Conservation (phyloP, 331 rosid species). For the Quercus lobata region DNA sequence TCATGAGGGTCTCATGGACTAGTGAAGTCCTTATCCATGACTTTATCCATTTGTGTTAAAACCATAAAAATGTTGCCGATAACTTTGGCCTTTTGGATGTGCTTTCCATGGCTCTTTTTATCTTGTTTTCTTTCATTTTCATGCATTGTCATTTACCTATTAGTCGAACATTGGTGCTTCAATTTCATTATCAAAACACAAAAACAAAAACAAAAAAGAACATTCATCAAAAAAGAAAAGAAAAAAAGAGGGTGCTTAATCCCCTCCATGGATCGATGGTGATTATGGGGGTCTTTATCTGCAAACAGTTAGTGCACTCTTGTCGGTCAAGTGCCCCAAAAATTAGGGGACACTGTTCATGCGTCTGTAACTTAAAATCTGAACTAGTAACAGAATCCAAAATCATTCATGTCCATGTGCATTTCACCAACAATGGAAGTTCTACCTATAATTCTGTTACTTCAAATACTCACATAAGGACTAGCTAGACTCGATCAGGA, state of each 20-base stretch:
- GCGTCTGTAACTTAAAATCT: constrained; percentile 26
- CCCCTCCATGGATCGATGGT: constrained; percentile 10
- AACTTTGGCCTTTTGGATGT: constrained; percentile 16
- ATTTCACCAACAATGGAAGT: background rate
- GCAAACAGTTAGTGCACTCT: constrained; percentile 22
- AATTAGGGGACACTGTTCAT: constrained; percentile 39
- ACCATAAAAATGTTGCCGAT: constrained; percentile 16
- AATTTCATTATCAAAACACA: too few relatives aligned
- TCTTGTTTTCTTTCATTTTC: background rate
- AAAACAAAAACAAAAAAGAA: too few relatives aligned
- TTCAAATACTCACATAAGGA: constrained; percentile 5
- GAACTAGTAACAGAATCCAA: constrained; percentile 33
- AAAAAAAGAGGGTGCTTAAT: constrained; percentile 2
- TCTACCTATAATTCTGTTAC: constrained; percentile 9
- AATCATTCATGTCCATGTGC: constrained; percentile 1
- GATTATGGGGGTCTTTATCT: constrained; percentile 24
- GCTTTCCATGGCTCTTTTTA: background rate
- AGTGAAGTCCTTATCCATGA: constrained; percentile 11
- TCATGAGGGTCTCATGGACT: background rate
- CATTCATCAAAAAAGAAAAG: too few relatives aligned
- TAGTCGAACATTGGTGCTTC: constrained; percentile 3
- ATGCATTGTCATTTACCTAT: constrained; percentile 11
- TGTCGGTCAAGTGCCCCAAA: constrained; percentile 46
- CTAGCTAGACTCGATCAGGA: background rate
- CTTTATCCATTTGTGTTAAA: background rate